Percentiles rank a stretch among this genome's conserved stretches.
phyloP scores from a whole-genome alignment of 371 early-diverging fungal genomes.

The Funneliformis caledonium region DNA sequence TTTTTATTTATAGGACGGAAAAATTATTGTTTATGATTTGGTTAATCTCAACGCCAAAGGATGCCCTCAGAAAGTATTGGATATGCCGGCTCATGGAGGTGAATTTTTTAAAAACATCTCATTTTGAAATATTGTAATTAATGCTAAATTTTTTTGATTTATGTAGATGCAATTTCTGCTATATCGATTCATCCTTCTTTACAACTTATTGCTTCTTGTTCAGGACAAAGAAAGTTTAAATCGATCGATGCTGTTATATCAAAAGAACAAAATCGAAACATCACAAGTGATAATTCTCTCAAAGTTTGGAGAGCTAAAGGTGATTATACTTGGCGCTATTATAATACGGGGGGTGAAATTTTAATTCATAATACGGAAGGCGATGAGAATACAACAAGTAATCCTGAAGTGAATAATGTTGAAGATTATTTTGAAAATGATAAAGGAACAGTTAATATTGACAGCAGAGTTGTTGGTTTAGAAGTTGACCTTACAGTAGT shows the following conservation, averaged over 20 bases:
- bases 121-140: not conserved
- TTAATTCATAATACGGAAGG: not conserved
- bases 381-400: not conserved
- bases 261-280: not conserved
- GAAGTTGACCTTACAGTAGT: not conserved
- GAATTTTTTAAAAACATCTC: not conserved
- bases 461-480: not conserved
- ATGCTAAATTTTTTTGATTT: not conserved
- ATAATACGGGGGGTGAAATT: not conserved
- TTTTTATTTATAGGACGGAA: conserved; percentile 49
- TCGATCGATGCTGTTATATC: conserved; percentile 4
- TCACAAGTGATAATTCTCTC: conserved; percentile 11
- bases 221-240: conserved; percentile 68
- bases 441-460: not conserved
- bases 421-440: not conserved
- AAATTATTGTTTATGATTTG: conserved; percentile 57
- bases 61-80: conserved; percentile 23
- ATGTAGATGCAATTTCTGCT: conserved; percentile 58
- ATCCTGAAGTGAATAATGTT: not conserved
- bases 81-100: conserved; percentile 11
- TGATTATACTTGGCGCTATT: conserved; percentile 25
- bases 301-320: conserved; percentile 34
- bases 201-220: conserved; percentile 63
- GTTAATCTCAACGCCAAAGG: conserved; percentile 35
- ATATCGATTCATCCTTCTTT: conserved; percentile 65